These are phyloP conservation scores for Mycena crocata DNA, from an alignment of 768 basidiomycete genomes.

Conservation along the genomic window DNA sequence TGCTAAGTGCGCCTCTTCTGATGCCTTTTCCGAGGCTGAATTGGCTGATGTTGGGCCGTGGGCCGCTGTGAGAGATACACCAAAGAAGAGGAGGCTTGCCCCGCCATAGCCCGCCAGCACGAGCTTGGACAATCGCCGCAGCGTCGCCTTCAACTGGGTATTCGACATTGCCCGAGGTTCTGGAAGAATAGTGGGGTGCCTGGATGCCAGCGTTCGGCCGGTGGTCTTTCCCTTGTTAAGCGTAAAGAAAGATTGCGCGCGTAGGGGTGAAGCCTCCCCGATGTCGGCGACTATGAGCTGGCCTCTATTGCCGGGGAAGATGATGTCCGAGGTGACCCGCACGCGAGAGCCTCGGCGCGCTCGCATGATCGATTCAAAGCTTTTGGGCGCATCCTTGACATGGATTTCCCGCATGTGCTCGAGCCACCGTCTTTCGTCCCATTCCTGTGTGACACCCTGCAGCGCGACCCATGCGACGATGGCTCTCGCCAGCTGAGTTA, in stretches of 20 bases:
- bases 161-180: constrained; percentile 43
- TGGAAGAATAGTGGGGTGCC: constrained; percentile 11
- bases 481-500: constrained; percentile 75
- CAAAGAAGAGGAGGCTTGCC: constrained; percentile 84
- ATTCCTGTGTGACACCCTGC: constrained; percentile 84
- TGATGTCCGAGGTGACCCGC: constrained; percentile 78
- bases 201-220: not conserved
- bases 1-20: constrained; percentile 72
- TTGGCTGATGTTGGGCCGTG: constrained; percentile 41
- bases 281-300: constrained; percentile 87
- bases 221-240: constrained; percentile 16
- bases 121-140: constrained; percentile 86
- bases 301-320: constrained; percentile 73
- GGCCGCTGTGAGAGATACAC: constrained; percentile 61
- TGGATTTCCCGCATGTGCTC: constrained; percentile 73
- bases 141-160: constrained; percentile 70
- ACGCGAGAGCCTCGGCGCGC: constrained; percentile 66
- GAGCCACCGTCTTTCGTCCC: constrained; percentile 81
- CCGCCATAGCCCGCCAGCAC: constrained; percentile 89
- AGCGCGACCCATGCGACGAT: constrained; percentile 85
- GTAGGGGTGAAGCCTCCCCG: constrained; percentile 62
- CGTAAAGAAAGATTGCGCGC: constrained; percentile 45
- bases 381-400: constrained; percentile 58
- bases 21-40: constrained; percentile 55
- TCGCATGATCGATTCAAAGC: constrained; percentile 41